Evolutionary conservation across 805 yeast genomes (phyloP).

Genomic region (Saccharomycopsis microspora): DNA sequence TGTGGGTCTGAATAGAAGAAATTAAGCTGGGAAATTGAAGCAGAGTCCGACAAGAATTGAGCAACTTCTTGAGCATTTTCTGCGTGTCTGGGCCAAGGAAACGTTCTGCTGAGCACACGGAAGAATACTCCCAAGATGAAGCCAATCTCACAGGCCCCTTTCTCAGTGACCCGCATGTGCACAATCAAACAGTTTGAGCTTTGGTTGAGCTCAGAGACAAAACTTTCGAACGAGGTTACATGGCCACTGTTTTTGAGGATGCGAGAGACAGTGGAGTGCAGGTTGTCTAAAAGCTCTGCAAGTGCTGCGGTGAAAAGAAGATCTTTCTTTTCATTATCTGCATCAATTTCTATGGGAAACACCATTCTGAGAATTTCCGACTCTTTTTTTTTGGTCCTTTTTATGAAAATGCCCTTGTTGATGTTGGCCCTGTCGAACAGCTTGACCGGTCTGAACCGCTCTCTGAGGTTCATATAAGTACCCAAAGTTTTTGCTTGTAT

Average conservation of each 20-base stretch:
- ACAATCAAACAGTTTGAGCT: background rate
- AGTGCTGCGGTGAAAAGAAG: constrained; percentile 31
- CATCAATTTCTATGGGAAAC: constrained; percentile 26
- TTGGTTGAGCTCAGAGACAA: constrained; percentile 20
- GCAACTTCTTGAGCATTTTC: constrained; percentile 22
- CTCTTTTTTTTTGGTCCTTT: constrained; percentile 19
- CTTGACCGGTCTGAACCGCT: background rate
- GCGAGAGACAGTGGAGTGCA: background rate
- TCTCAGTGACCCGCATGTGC: background rate
- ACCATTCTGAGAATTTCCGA: constrained; percentile 28
- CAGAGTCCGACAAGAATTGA: constrained; percentile 33
- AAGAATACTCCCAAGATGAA: background rate
- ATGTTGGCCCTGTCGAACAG: constrained; percentile 20
- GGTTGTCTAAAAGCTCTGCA: constrained; percentile 26
- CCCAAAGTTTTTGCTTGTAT: no score
- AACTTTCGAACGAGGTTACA: constrained; percentile 26
- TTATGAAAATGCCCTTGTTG: constrained; percentile 27
- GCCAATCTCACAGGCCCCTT: background rate
- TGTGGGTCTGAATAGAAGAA: constrained; percentile 31
- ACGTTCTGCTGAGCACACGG: background rate
- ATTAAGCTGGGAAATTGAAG: constrained; percentile 34
- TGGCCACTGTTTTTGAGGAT: constrained; percentile 19
- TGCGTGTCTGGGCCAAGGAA: background rate
- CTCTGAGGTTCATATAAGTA: no score
- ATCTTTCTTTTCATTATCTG: constrained; percentile 16